Evolutionary conservation across 2,329 filamentous ascomycete genomes (phyloP).

Genomic region (Ceratocystis cubensis): DNA sequence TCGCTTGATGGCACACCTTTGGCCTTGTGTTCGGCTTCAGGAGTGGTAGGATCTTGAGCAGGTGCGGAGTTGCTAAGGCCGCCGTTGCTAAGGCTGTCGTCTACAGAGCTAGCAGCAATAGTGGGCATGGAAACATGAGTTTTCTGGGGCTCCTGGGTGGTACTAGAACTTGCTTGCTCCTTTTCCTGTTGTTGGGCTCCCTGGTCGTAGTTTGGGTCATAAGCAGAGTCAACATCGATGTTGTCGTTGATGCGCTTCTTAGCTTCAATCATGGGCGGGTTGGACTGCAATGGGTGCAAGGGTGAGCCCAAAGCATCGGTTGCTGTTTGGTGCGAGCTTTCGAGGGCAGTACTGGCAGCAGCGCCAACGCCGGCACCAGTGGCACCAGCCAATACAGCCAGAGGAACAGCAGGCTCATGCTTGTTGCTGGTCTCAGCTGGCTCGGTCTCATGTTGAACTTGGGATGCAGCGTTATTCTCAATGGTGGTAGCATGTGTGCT

Average conservation of each 20-base stretch:
- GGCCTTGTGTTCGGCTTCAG: not conserved
- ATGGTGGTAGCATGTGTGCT: constrained; percentile 12
- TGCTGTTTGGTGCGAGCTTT: constrained; percentile 2
- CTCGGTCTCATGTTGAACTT: not conserved
- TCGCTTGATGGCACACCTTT: constrained; percentile 4
- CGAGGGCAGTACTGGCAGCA: not conserved
- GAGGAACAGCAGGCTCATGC: not conserved
- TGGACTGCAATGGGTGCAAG: constrained; percentile 17
- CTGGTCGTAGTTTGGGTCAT: constrained; percentile 1
- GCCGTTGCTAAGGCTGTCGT: not conserved
- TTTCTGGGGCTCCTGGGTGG: not conserved
- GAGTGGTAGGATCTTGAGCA: not conserved
- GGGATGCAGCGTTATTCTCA: not conserved
- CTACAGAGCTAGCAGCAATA: constrained; percentile 4
- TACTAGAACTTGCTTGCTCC: not conserved
- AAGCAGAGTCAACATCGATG: not conserved
- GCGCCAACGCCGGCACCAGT: not conserved
- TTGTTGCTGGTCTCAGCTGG: not conserved
- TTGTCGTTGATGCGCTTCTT: constrained; percentile 4
- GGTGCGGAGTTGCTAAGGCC: not conserved
- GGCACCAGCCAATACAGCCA: not conserved
- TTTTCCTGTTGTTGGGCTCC: no score
- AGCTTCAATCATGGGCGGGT: constrained; percentile 9
- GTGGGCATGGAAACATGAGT: not conserved
- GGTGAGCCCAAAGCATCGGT: not conserved